These are phyloP conservation scores for Uncinocarpus reesii DNA, from an alignment of 2,329 filamentous ascomycete species.

Conservation along the genomic window DNA sequence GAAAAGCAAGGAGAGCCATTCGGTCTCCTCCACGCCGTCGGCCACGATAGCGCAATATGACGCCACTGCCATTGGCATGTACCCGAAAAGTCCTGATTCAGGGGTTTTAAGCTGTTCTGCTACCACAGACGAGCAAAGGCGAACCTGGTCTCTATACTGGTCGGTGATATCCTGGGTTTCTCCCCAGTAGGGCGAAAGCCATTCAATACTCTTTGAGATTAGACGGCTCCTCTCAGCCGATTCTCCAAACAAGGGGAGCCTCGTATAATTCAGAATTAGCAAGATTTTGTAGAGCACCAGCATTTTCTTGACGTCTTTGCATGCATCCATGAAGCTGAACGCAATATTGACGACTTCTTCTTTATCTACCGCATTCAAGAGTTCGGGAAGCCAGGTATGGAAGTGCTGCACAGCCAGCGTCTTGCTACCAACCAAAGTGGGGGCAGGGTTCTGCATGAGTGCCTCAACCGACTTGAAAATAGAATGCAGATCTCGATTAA, in stretches of 20 bases:
- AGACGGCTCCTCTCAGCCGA: slow-evolving; percentile 64
- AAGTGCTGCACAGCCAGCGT: slow-evolving; percentile 93
- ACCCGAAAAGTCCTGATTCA: slow-evolving; percentile 71
- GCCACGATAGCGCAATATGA: slow-evolving; percentile 71
- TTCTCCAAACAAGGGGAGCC: slow-evolving; percentile 69
- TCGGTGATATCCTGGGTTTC: slow-evolving; percentile 60
- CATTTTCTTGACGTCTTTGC: slow-evolving; percentile 76
- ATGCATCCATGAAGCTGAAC: slow-evolving; percentile 88
- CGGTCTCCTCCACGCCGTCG: slow-evolving; percentile 49
- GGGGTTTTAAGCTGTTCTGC: slow-evolving; percentile 73
- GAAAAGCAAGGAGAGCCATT: slow-evolving; percentile 72
- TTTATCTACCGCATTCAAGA: slow-evolving; percentile 62
- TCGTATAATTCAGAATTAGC: slow-evolving; percentile 82
- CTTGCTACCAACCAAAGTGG: slow-evolving; percentile 83
- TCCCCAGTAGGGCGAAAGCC: slow-evolving; percentile 93
- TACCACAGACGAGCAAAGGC: slow-evolving; percentile 84
- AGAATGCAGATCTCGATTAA: slow-evolving; percentile 70
- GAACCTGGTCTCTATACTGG: slow-evolving; percentile 86
- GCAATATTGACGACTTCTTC: slow-evolving; percentile 86
- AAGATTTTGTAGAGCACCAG: slow-evolving; percentile 85
- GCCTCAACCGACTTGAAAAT: slow-evolving; percentile 85
- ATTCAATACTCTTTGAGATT: slow-evolving; percentile 71
- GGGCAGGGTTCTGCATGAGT: slow-evolving; percentile 78
- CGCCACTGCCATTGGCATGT: slow-evolving; percentile 81
- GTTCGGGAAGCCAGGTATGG: slow-evolving; percentile 91